Evolutionary conservation across 192 early-diverging fungal genomes (phyloP).

Genomic region (Phlyctochytrium bullatum): DNA sequence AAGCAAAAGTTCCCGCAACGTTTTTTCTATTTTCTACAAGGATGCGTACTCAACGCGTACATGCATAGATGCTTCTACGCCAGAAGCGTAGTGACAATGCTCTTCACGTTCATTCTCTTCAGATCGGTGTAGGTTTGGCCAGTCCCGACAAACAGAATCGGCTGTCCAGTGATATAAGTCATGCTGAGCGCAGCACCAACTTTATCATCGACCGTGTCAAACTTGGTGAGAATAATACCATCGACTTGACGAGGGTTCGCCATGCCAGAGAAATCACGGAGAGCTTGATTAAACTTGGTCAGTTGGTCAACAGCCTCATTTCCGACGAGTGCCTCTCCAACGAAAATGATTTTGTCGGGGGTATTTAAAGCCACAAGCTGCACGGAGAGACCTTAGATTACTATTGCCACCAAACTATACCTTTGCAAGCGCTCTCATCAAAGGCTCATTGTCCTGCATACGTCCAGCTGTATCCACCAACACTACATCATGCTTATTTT

Average conservation of each 20-base stretch:
- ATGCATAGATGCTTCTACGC: no score
- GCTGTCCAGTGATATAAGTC: constrained; percentile 94
- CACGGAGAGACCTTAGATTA: background rate
- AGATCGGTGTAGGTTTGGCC: constrained; percentile 97
- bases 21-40: no score
- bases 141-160: constrained; percentile 95
- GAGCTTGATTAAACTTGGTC: constrained; percentile 91
- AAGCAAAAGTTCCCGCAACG: background rate
- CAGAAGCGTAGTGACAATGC: constrained; percentile 34
- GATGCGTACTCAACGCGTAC: no score
- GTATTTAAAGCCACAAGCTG: constrained; percentile 80
- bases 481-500: constrained; percentile 81
- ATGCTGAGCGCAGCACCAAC: constrained; percentile 94
- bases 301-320: constrained; percentile 97
- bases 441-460: constrained; percentile 98
- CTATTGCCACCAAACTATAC: constrained; percentile 28
- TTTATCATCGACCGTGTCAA: constrained; percentile 96
- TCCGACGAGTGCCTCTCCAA: constrained; percentile 95
- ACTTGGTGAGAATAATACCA: constrained; percentile 94
- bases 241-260: constrained; percentile 87
- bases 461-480: constrained; percentile 95
- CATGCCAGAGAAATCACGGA: constrained; percentile 83
- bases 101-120: constrained; percentile 69
- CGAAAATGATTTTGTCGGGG: constrained; percentile 96
- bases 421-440: constrained; percentile 95